Evolutionary conservation across 2,329 filamentous ascomycete genomes (phyloP).

Genomic region (Trichocomaceae sp.): DNA sequence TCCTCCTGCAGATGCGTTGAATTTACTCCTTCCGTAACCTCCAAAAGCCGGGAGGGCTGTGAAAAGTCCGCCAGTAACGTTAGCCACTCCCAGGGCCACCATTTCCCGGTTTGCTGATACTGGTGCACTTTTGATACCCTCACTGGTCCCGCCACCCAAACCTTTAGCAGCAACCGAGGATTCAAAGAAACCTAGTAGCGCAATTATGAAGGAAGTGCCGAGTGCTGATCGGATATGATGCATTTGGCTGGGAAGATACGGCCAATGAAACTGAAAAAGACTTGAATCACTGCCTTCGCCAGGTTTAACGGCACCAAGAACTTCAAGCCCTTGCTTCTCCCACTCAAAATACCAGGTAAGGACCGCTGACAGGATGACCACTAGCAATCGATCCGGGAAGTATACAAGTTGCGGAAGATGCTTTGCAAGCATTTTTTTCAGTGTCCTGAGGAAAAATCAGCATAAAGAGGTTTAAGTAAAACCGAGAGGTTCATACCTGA

Average conservation of each 20-base stretch:
- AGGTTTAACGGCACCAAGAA: constrained; percentile 74
- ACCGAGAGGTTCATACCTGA: constrained; percentile 48
- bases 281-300: constrained; percentile 66
- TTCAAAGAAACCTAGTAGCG: constrained; percentile 95
- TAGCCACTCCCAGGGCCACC: constrained; percentile 82
- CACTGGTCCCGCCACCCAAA: constrained; percentile 56
- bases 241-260: constrained; percentile 70
- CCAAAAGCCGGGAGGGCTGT: constrained; percentile 91
- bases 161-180: constrained; percentile 94
- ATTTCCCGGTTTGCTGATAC: constrained; percentile 89
- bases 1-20: constrained; percentile 86
- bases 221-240: constrained; percentile 77
- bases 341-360: constrained; percentile 71
- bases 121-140: constrained; percentile 69
- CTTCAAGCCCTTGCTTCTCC: constrained; percentile 71
- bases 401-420: constrained; percentile 76
- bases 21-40: constrained; percentile 91
- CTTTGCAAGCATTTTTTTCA: constrained; percentile 75
- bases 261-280: constrained; percentile 77
- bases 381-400: constrained; percentile 81
- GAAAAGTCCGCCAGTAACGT: constrained; percentile 85
- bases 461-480: constrained; percentile 13
- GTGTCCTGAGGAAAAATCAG: constrained; percentile 48
- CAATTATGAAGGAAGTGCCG: constrained; percentile 87
- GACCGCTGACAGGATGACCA: constrained; percentile 78